phyloP scores from a whole-genome alignment of 2,329 filamentous ascomycete genomes.

The Epichloe gansuensis region DNA sequence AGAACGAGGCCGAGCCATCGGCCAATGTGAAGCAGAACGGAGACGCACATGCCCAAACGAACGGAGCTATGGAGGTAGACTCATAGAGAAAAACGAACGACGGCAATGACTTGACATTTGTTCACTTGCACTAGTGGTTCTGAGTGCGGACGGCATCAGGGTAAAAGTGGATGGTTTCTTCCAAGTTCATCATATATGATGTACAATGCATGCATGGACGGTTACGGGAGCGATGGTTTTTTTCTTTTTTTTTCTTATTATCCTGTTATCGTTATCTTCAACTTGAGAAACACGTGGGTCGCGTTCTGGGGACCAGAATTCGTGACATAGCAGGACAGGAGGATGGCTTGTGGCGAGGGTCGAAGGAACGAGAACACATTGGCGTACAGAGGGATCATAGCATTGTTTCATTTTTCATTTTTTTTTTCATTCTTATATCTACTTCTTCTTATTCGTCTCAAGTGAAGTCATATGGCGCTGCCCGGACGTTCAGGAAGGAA shows the following conservation, averaged over 20 bases:
- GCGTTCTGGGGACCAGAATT: background rate
- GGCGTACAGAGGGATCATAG: too few species aligned
- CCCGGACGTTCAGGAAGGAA: too few species aligned
- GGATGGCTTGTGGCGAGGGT: too few species aligned
- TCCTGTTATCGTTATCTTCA: background rate
- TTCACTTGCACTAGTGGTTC: too few species aligned
- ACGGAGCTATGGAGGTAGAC: slow-evolving; percentile 34
- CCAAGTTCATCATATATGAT: background rate
- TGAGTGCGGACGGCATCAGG: too few species aligned
- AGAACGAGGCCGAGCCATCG: slow-evolving; percentile 8
- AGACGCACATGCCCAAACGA: slow-evolving; percentile 15
- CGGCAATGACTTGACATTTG: background rate
- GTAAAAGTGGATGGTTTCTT: too few species aligned
- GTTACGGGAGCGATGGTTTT: background rate
- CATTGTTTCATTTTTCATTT: background rate
- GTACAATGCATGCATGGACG: background rate
- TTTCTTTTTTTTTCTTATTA: background rate
- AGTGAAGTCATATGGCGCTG: background rate
- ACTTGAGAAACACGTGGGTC: background rate
- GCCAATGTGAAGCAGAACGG: slow-evolving; percentile 23
- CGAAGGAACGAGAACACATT: too few species aligned
- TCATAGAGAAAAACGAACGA: background rate
- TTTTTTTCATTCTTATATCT: background rate
- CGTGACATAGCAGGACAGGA: background rate
- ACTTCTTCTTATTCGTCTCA: background rate